Base-by-base conservation (phyloP, 2,329 filamentous ascomycete genomes). In the Bipolaris bicolor region DNA sequence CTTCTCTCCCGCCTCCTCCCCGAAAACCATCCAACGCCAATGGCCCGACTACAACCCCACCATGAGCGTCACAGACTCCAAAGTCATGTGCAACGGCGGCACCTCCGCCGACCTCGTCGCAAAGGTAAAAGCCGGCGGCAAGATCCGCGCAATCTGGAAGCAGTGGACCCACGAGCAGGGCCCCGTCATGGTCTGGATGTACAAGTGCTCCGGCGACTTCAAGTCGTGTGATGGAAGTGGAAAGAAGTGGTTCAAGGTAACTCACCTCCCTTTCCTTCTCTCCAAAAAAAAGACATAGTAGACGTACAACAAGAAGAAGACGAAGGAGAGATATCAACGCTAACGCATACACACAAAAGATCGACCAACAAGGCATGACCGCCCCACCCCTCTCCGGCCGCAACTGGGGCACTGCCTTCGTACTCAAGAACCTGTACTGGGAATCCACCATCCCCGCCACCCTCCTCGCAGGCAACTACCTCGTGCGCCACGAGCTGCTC, bases 81-180 rank as follows among this genome's bases (percentile, higher is more conserved):
- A 81, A 68, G 81, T 86, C 67, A 82, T 81, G 58, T 86, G 84
- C 77, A 86, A 85, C 68, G 83, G 82, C 50, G 83, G 72, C 29
- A 75, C 70, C 1, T 68, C 63, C 0, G 72, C 73, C 5, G 71
- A 68, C 20, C 74, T 83, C 7, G 76, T 70, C 16, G 84, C 83
- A 5, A 75, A 77, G 33, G 76, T 83, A 57, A 71, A 76, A 4
- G 82, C 84, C 1, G 84, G 84, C 37, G 68, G 76, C 36, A 80
- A 79, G 55, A 76, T 86, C 55, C 81, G 80, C 5, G 83, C 84
- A 10, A 74, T 80, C 65, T 86, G 83, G 83, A 68, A 74, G 43
- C 84, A 86, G 69, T 86, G 84, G 84, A 86, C 84, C 0, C 84
- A 86, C 67, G 73, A 78, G 53, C 83, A 86, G 66, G 84, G 84